Evolutionary conservation across 352 stramenopile species (phyloP).

Genomic region (Pythium myriotylum): DNA sequence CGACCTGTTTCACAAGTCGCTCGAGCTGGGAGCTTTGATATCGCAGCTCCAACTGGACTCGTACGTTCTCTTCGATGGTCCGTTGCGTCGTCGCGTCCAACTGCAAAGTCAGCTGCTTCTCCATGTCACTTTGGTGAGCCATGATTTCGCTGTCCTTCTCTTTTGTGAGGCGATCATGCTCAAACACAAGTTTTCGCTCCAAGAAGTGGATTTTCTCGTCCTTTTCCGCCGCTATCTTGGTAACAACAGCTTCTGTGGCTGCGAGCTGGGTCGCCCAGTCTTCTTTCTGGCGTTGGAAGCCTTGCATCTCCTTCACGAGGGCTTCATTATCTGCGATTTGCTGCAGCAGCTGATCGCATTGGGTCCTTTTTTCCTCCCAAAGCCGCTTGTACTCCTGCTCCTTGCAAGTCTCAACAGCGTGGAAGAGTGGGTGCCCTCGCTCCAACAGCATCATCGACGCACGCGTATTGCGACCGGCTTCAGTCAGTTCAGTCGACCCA

Average conservation of each 20-base stretch:
- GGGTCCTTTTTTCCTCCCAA: slow-evolving; percentile 42
- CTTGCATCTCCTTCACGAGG: slow-evolving; percentile 38
- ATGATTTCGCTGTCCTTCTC: slow-evolving; percentile 54
- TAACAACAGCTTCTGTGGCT: slow-evolving; percentile 32
- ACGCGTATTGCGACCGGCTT: slow-evolving; percentile 28
- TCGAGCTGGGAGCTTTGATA: slow-evolving; percentile 66
- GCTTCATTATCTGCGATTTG: slow-evolving; percentile 34
- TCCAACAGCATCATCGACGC: slow-evolving; percentile 45
- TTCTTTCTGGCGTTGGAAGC: slow-evolving; percentile 42
- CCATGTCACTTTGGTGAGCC: slow-evolving; percentile 48
- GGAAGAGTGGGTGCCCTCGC: slow-evolving; percentile 48
- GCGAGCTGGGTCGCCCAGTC: slow-evolving; percentile 34
- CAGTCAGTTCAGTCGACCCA: slow-evolving; percentile 18
- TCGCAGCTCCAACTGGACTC: slow-evolving; percentile 59
- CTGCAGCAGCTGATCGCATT: slow-evolving; percentile 38
- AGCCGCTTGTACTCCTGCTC: slow-evolving; percentile 60
- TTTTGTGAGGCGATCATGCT: slow-evolving; percentile 52
- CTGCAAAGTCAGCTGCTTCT: slow-evolving; percentile 52
- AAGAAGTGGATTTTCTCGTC: slow-evolving; percentile 51
- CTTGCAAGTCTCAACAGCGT: slow-evolving; percentile 55
- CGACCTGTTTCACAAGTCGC: slow-evolving; percentile 52
- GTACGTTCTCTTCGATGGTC: slow-evolving; percentile 68
- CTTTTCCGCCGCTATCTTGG: slow-evolving; percentile 34
- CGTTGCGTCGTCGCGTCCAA: slow-evolving; percentile 62
- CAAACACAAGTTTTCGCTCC: slow-evolving; percentile 61